Conservation (phyloP, 1,284 basidiomycete genomes). For the Ganoderma sp. region DNA sequence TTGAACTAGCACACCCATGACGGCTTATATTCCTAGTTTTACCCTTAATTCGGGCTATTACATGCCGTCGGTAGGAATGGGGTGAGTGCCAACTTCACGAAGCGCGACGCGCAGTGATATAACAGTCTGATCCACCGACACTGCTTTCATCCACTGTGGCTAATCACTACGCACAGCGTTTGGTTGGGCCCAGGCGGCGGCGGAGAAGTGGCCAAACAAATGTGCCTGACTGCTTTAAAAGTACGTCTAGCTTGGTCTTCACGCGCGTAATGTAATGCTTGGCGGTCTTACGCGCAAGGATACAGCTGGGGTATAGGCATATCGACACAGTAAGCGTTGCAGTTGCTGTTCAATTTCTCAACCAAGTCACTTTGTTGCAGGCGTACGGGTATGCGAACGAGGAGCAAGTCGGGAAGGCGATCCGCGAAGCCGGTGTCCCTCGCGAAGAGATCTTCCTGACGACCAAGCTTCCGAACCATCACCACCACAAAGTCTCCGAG, state of each 20-base stretch:
- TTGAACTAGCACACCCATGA: constrained; percentile 12
- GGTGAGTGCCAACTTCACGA: constrained; percentile 22
- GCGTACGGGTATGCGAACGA: constrained; percentile 44
- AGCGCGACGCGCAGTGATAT: too few relatives aligned
- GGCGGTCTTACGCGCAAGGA: neutral
- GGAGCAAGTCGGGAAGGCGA: constrained; percentile 48
- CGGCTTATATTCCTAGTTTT: constrained; percentile 26
- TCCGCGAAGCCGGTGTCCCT: constrained; percentile 48
- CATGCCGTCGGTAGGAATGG: constrained; percentile 33
- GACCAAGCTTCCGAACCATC: constrained; percentile 47
- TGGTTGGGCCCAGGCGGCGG: constrained; percentile 35
- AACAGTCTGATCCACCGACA: too few relatives aligned
- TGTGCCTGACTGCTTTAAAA: constrained; percentile 34
- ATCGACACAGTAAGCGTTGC: constrained; percentile 31
- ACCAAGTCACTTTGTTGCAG: constrained; percentile 9
- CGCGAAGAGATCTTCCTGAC: constrained; percentile 53
- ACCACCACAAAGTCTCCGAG: constrained; percentile 66
- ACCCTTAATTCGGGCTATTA: constrained; percentile 31
- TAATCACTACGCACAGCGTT: constrained; percentile 21
- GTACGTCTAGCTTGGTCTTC: constrained; percentile 15
- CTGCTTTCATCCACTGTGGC: neutral
- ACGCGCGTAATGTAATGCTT: too few relatives aligned
- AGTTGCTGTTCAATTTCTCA: too few relatives aligned
- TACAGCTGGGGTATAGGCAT: constrained; percentile 35
- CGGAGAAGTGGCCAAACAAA: constrained; percentile 31